phyloP scores from a whole-genome alignment of 2,329 filamentous ascomycete species.

The Penicillium italicum region DNA sequence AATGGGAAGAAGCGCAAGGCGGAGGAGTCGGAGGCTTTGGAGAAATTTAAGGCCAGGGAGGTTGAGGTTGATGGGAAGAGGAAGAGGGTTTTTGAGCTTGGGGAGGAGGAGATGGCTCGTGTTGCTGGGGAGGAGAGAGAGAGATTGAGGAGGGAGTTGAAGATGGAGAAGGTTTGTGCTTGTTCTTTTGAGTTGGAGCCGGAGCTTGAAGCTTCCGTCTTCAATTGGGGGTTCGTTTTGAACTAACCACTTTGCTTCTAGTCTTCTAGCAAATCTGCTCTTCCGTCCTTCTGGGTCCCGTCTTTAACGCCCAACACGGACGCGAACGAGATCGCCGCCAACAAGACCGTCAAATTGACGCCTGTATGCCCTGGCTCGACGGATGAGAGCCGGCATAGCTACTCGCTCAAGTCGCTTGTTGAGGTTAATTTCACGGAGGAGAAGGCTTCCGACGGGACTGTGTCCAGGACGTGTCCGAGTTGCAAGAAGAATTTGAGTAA shows the following conservation, averaged over 20 bases:
- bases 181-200: neutral
- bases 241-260: conserved; percentile 15
- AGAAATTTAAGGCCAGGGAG: conserved; percentile 30
- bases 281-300: conserved; percentile 92
- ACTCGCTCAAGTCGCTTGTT: conserved; percentile 75
- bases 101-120: conserved; percentile 69
- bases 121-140: conserved; percentile 67
- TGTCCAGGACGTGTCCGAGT: conserved; percentile 67
- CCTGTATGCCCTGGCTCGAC: conserved; percentile 75
- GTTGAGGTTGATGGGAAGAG: conserved; percentile 32
- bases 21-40: conserved; percentile 1
- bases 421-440: conserved; percentile 74
- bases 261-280: conserved; percentile 56
- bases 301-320: conserved; percentile 69
- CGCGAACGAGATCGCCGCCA: conserved; percentile 53
- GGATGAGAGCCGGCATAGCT: conserved; percentile 63
- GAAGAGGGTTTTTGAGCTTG: conserved; percentile 78
- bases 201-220: neutral
- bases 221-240: neutral
- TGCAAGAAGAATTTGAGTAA: conserved; percentile 83
- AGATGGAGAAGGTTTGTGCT: conserved; percentile 61
- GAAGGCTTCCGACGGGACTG: conserved; percentile 49
- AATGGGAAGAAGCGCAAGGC: conserved; percentile 9
- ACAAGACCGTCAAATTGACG: conserved; percentile 61
- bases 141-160: conserved; percentile 66